These are phyloP conservation scores for Cardiospermum halicacabum DNA, from an alignment of 345 rosid genomes.

Conservation along the genomic window DNA sequence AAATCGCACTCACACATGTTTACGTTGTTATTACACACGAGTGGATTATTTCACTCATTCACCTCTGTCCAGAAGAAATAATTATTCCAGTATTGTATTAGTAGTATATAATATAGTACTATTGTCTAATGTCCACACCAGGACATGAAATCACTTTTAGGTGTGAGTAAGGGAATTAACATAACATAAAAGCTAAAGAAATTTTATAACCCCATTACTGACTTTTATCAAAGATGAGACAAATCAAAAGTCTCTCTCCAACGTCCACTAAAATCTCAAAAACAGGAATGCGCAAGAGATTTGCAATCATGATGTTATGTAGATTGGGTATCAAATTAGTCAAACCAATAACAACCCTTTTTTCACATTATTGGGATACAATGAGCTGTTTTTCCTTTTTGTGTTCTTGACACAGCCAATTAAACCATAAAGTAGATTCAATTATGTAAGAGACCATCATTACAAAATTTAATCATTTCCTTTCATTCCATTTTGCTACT, in stretches of 20 bases:
- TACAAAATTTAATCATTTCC: slow-evolving; percentile 28
- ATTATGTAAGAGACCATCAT: slow-evolving; percentile 24
- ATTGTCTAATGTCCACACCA: slow-evolving; percentile 21
- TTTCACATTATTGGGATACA: slow-evolving; percentile 34
- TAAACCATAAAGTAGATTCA: slow-evolving; percentile 19
- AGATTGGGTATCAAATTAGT: slow-evolving; percentile 18
- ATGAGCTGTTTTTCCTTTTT: slow-evolving; percentile 32
- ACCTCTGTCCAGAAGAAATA: too few relatives aligned
- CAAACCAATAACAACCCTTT: slow-evolving; percentile 27
- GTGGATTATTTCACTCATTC: slow-evolving; percentile 2
- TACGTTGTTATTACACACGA: slow-evolving; percentile 11
- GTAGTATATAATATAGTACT: too few relatives aligned
- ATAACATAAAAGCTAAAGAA: slow-evolving; percentile 8
- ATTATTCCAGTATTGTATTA: too few relatives aligned
- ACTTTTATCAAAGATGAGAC: slow-evolving; percentile 8
- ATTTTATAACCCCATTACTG: slow-evolving; percentile 10
- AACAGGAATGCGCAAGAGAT: slow-evolving; percentile 18
- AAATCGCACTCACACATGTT: slow-evolving; percentile 12
- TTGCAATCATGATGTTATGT: slow-evolving; percentile 34
- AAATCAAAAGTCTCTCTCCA: slow-evolving; percentile 20
- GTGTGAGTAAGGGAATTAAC: slow-evolving; percentile 11
- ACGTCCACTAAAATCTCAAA: slow-evolving; percentile 17
- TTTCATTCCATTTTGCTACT: slow-evolving; percentile 37
- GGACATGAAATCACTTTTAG: slow-evolving; percentile 40
- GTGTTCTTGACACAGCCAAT: slow-evolving; percentile 24